phyloP scores from a whole-genome alignment of 208 protist species.

The Leishmania major region DNA sequence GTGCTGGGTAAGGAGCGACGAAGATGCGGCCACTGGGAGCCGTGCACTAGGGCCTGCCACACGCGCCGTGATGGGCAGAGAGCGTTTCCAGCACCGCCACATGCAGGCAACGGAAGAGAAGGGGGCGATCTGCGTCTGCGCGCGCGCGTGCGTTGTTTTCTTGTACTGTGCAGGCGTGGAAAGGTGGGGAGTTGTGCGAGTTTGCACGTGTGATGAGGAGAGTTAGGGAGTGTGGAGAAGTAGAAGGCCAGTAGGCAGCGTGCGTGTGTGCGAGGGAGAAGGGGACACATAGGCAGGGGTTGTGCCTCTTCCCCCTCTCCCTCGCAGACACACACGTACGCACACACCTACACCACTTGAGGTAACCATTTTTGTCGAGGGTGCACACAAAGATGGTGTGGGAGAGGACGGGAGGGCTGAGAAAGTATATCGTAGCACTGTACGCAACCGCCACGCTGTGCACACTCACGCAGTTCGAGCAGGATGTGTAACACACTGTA shows the following conservation, averaged over 20 bases:
- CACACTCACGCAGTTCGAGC: not conserved
- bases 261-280: not conserved
- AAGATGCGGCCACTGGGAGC: not conserved
- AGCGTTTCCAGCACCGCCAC: slow-evolving; percentile 17
- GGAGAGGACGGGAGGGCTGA: not conserved
- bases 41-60: not conserved
- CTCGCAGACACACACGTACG: not conserved
- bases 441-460: not conserved
- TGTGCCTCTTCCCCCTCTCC: not conserved
- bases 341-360: not conserved
- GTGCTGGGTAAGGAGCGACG: slow-evolving; percentile 25
- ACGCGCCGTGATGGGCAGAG: not conserved
- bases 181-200: not conserved
- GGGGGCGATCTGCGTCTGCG: not conserved
- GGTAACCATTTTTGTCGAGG: not conserved
- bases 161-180: not conserved
- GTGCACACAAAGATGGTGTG: not conserved
- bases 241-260: not conserved
- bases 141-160: not conserved
- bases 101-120: slow-evolving; percentile 6
- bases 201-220: not conserved
- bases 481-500: not conserved
- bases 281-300: not conserved
- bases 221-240: not conserved
- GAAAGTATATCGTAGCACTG: not conserved